phyloP scores from a whole-genome alignment of 345 rosid species.

The Sapria himalayana region DNA sequence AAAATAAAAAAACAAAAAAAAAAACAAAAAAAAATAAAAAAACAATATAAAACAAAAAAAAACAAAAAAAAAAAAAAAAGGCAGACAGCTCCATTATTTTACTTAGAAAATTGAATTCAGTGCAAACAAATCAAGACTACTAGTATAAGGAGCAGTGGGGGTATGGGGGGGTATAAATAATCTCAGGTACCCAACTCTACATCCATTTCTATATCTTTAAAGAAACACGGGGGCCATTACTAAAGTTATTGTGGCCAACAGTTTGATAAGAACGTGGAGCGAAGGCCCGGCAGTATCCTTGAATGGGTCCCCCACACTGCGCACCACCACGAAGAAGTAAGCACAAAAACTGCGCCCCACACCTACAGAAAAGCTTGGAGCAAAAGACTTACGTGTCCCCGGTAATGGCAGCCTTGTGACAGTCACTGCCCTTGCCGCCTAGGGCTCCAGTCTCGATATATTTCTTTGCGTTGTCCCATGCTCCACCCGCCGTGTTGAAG shows the following conservation, averaged over 20 bases:
- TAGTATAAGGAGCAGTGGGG: no score
- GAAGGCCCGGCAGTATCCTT: constrained; percentile 98
- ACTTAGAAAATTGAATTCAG: no score
- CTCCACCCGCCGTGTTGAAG: constrained; percentile 95
- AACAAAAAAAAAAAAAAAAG: no score
- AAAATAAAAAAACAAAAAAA: no score
- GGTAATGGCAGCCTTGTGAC: constrained; percentile 92
- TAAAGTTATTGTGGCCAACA: constrained; percentile 81
- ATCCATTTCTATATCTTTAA: no score
- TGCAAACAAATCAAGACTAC: no score
- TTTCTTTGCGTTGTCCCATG: constrained; percentile 98
- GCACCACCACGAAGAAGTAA: constrained; percentile 4
- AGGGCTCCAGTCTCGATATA: constrained; percentile 90
- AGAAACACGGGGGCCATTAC: constrained; percentile 96
- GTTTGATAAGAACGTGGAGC: constrained; percentile 69
- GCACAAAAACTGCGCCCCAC: no score
- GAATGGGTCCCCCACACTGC: constrained; percentile 98
- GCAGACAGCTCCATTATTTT: no score
- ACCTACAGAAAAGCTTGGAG: not conserved
- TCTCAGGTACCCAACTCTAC: no score
- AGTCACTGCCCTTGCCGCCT: constrained; percentile 94
- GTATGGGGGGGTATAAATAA: no score
- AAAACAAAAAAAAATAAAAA: no score
- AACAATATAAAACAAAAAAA: no score
- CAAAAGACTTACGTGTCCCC: constrained; percentile 78